Evolutionary conservation across 176 grass and related monocot genomes (phyloP), one percentile per base, ranked within the genome.

Genomic region (Musa beccarii): DNA sequence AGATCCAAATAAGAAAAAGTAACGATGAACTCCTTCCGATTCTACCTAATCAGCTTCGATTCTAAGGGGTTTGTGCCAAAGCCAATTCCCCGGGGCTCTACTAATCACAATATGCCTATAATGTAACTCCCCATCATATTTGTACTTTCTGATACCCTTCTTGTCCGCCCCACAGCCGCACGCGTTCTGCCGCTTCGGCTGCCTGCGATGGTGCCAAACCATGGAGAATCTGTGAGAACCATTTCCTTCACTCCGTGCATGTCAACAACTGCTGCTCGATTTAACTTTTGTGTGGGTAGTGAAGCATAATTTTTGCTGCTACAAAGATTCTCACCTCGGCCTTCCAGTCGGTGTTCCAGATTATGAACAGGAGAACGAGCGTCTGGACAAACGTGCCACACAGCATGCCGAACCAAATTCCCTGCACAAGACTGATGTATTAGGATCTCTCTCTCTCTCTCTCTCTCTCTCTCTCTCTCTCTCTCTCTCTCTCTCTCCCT

Each of bases 321-420:
- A 5, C 3, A 4, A 4, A 43, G 34, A 43, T 43, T 54, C 57
- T 28, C 63, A 94, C 91, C 85, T 95, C 91, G 5, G 70, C 69
- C 55, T 86, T 76, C 92, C 92, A 96, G 73, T 96, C 84, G 2
- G 92, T 96, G 12, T 66, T 84, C 83, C 81, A 91, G 15, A 90
- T 81, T 52, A 96, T 75, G 71, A 84, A 84, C 20, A 80, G 20
- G 9, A 96, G 85, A 56, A 91, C 78, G 11, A 79, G 76, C 8
- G 92, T 95, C 82, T 95, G 92, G 71, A 87, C 22, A 5, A 85
- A 66, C 17, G 88, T 95, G 50, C 86, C 92, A 54, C 85, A 90
- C 6, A 95, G 79, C 88, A 95, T 90, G 11, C 88, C 92, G 0
- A 73, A 85, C 92, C 92, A 95, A 62, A 95, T 95, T 4, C 92